Conservation (phyloP, 345 rosid species). For the Reutealis trisperma region DNA sequence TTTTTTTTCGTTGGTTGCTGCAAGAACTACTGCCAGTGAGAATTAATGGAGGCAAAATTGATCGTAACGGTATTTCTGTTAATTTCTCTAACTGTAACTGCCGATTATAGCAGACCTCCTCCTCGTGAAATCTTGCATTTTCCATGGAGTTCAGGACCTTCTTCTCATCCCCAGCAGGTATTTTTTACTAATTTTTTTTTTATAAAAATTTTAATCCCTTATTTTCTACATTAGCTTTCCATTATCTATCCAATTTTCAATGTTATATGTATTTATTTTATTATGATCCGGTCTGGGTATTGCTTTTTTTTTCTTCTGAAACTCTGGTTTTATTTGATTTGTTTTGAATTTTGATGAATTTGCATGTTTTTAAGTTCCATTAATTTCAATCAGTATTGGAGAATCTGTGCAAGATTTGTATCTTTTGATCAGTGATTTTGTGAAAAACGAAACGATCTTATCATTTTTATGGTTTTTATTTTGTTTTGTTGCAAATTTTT, state of each 20-base stretch:
- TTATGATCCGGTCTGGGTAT: conserved; percentile 27
- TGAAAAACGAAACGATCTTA: not conserved
- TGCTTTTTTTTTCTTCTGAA: conserved; percentile 12
- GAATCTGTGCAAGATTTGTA: not conserved
- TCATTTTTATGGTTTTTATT: not conserved
- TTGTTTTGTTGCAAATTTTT: not conserved
- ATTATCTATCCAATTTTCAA: not conserved
- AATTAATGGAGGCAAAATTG: conserved; percentile 17
- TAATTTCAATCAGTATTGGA: not conserved
- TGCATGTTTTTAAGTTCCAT: not conserved
- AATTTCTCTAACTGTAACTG: conserved; percentile 39
- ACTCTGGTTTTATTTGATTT: conserved; percentile 5
- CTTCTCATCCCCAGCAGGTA: conserved; percentile 82
- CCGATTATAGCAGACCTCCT: conserved; percentile 65
- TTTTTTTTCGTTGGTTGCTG: not conserved
- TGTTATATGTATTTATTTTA: conserved; percentile 3
- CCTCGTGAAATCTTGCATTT: conserved; percentile 76
- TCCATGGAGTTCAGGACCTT: conserved; percentile 51
- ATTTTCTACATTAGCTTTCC: not conserved
- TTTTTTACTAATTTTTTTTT: not conserved
- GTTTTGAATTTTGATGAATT: not conserved
- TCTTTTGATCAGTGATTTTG: not conserved
- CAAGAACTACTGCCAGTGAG: not conserved
- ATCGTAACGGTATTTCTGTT: conserved; percentile 21
- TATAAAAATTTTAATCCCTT: not conserved